These are phyloP conservation scores for Crithidia acanthocephali DNA, from an alignment of 208 protist species.

Conservation along the genomic window DNA sequence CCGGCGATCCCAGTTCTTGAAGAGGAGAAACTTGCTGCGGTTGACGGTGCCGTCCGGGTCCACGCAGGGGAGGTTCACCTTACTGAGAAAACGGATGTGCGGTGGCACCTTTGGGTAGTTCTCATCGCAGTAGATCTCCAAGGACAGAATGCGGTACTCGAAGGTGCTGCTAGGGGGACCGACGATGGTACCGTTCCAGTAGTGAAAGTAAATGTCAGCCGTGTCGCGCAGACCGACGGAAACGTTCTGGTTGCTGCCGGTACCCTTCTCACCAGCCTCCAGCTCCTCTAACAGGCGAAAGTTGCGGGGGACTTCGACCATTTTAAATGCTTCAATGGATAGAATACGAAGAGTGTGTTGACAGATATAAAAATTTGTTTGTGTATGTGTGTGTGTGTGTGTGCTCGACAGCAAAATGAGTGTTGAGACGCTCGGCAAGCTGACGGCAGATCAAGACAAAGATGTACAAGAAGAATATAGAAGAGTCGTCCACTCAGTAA, in stretches of 20 bases:
- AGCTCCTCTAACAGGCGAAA: constrained; percentile 92
- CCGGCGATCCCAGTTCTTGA: constrained; percentile 79
- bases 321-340: no score
- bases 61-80: constrained; percentile 89
- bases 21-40: constrained; percentile 67
- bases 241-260: constrained; percentile 86
- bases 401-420: no score
- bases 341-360: no score
- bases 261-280: constrained; percentile 92
- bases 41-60: constrained; percentile 81
- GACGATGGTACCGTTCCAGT: constrained; percentile 94
- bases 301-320: constrained; percentile 93
- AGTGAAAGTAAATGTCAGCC: constrained; percentile 89
- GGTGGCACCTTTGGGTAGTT: constrained; percentile 88
- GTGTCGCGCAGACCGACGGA: constrained; percentile 89
- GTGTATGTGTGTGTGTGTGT: no score
- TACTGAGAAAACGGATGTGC: constrained; percentile 83
- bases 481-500: no score
- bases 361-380: no score
- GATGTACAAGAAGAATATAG: no score
- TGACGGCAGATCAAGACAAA: no score
- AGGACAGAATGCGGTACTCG: constrained; percentile 89
- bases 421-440: no score
- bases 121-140: constrained; percentile 91
- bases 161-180: constrained; percentile 88